Base-by-base conservation (phyloP, 495 filamentous ascomycete genomes). In the Aspergillus baeticus region DNA sequence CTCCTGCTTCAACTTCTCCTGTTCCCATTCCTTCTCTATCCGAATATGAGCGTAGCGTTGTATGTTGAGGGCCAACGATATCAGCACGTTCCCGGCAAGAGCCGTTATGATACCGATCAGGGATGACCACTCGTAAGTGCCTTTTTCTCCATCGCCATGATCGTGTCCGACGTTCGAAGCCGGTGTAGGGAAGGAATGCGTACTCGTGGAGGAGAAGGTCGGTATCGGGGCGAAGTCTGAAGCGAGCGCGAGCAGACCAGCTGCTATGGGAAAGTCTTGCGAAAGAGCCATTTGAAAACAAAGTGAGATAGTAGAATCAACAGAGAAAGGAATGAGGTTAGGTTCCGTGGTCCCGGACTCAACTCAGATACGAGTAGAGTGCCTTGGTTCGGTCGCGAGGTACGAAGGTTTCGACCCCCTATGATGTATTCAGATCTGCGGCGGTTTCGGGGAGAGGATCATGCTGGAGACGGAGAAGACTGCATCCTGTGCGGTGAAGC, bases 21-120 rank as follows among this genome's bases (percentile, higher is more conserved):
- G 77, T 31, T 84, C 83, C 48, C 78, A 81, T 69, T 87, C 83
- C 54, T 76, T 68, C 15, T 82, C 78, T 47, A 98, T 80, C 35
- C 88, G 81, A 52, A 94, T 89, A 67, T 98, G 94, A 15, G 92
- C 92, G 68, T 97, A 97, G 49, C 95, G 89, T 69, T 98, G 94
- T 43, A 94, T 90, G 61, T 98, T 98, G 54, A 98, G 88, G 13
- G 94, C 94, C 51, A 98, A 80, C 5, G 92, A 95, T 35, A 98
- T 98, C 51, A 98, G 77, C 33, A 96, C 78, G 68, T 97, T 98
- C 33, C 94, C 94, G 44, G 83, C 77, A 66, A 98, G 91, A 36
- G 94, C 93, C 1, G 92, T 92, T 43, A 92, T 69, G 63, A 98
- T 97, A 62, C 94, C 94, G 63, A 98, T 98, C 54, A 97, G 73